Base-by-base conservation (phyloP, 208 protist genomes). In the Lotmaria passim region DNA sequence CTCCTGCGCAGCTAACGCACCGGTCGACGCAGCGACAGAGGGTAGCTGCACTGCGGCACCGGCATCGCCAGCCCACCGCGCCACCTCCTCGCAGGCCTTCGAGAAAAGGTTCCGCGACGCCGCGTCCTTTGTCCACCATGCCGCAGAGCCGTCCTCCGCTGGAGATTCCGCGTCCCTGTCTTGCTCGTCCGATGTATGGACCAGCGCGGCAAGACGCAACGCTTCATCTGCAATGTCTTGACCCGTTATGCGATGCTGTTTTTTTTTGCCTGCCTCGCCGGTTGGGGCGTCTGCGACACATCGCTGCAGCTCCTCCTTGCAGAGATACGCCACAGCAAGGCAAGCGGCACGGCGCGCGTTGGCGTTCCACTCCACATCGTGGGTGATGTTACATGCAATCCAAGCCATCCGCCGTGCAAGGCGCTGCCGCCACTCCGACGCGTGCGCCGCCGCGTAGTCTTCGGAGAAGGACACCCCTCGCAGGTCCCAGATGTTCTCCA, bases 1-100 rank as follows among this genome's bases (percentile, higher is more conserved):
- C 79, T 99, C 98, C 79, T 99, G 98, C 23, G 95, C 89, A 0
- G 87, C 93, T 7, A 98, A 60, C 28, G 97, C 96, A 19, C 98
- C 98, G 15, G 98, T 76, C 8, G 98, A 79, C 10, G 96, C 89
- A 2, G 96, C 85, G 11, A 98, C 82, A 10, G 81, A 90, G 52
- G 98, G 91, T 12, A 99, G 64, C 68, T 99, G 96, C 23, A 58
- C 77, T 1, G 26, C 2, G 12, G 31, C 75, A 12, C 87, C 93
- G 56, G 67, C 48, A 86, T 24, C 19, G 11, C 48, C 15, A 19
- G 12, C 5, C 62, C 67, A 75, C 11, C 96, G 89, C 44, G 82
- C 85, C 28, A 93, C 67, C 79, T 98, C 96, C 58, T 75, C 62
- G 33, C 73, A 81, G 2, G 59, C 51, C 56, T 70, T 61, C 0